Evolutionary conservation across 2,329 filamentous ascomycete genomes (phyloP).

Genomic region (Clarireedia monteithiana): DNA sequence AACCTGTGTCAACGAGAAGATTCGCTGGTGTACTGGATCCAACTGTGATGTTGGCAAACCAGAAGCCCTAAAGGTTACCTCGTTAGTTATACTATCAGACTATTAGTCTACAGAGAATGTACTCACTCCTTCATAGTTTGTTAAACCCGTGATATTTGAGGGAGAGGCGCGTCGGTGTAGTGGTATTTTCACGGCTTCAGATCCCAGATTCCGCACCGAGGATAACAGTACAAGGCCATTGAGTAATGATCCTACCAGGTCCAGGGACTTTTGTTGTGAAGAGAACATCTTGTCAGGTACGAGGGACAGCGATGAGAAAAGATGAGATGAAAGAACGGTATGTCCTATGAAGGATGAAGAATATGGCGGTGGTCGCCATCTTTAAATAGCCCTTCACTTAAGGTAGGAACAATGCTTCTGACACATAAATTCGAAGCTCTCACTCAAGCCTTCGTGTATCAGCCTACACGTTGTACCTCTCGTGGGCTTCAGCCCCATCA

Average conservation of each 20-base stretch:
- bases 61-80: constrained; percentile 3
- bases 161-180: background rate
- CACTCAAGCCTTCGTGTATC: too few relatives aligned
- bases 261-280: too few relatives aligned
- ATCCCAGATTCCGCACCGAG: background rate
- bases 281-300: too few relatives aligned
- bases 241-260: background rate
- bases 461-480: too few relatives aligned
- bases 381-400: too few relatives aligned
- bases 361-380: too few relatives aligned
- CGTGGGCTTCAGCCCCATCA: too few relatives aligned
- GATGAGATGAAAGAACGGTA: too few relatives aligned
- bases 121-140: background rate
- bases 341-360: too few relatives aligned
- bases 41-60: constrained; percentile 11
- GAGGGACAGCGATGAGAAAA: too few relatives aligned
- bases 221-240: background rate
- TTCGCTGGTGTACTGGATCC: constrained; percentile 4
- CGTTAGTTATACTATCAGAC: background rate
- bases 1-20: constrained; percentile 13
- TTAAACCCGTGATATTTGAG: background rate
- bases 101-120: background rate
- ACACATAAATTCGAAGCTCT: too few relatives aligned
- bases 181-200: background rate
- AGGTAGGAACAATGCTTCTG: too few relatives aligned